These are phyloP conservation scores for Verticillium dahliae DNA, from an alignment of 2,329 filamentous ascomycete species.

Conservation along the genomic window DNA sequence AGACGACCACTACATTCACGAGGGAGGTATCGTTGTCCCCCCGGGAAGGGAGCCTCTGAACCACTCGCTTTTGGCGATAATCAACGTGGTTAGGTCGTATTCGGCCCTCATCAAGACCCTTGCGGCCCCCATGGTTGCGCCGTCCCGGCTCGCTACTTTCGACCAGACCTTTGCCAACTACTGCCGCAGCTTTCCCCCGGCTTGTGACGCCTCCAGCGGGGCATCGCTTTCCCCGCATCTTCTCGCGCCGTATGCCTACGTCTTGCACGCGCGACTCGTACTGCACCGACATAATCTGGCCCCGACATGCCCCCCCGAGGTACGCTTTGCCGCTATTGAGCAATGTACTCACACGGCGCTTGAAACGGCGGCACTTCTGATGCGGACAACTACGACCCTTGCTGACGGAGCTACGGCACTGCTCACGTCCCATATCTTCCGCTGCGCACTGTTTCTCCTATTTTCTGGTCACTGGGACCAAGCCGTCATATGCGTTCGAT, in stretches of 20 bases:
- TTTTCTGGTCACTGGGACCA: conserved; percentile 66
- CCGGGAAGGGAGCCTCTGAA: conserved; percentile 50
- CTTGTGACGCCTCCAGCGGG: conserved; percentile 62
- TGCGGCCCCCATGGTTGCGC: conserved; percentile 58
- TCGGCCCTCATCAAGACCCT: conserved; percentile 66
- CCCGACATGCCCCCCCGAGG: conserved; percentile 58
- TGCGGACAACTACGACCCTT: conserved; percentile 55
- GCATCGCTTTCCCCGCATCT: conserved; percentile 66
- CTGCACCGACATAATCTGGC: conserved; percentile 86
- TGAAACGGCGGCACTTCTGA: conserved; percentile 73
- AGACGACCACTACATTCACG: conserved; percentile 70
- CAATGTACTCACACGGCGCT: conserved; percentile 68
- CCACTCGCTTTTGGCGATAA: conserved; percentile 68
- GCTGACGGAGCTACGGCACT: conserved; percentile 65
- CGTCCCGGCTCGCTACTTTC: conserved; percentile 66
- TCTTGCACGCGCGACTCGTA: conserved; percentile 77
- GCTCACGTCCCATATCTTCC: conserved; percentile 79
- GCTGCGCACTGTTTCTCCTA: conserved; percentile 74
- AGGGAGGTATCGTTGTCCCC: conserved; percentile 47
- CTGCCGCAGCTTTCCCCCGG: conserved; percentile 66
- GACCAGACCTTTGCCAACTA: conserved; percentile 76
- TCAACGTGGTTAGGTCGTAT: conserved; percentile 76
- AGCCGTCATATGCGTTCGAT: conserved; percentile 67
- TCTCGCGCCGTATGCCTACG: conserved; percentile 67
- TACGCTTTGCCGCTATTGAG: conserved; percentile 66